These are phyloP conservation scores for Candida andamanensis DNA, from an alignment of 805 yeast species.

Conservation along the genomic window DNA sequence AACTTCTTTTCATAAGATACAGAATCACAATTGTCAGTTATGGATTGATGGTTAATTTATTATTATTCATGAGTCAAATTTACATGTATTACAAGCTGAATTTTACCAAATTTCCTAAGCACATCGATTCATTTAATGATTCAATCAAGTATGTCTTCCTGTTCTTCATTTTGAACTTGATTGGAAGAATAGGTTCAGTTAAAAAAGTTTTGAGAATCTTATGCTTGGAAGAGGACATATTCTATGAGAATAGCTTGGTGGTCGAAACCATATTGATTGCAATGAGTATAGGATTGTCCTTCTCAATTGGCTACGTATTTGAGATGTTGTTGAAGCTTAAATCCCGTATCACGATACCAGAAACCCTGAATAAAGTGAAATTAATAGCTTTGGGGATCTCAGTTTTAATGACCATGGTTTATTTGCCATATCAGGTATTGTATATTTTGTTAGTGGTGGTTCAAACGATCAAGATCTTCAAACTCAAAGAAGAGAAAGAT, in stretches of 20 bases:
- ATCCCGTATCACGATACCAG: slow-evolving; percentile 1
- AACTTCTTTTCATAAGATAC: slow-evolving; percentile 67
- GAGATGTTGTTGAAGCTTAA: slow-evolving; percentile 1
- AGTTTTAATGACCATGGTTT: slow-evolving; percentile 24
- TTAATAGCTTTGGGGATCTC: slow-evolving; percentile 4
- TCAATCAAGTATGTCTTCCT: slow-evolving; percentile 17
- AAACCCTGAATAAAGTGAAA: slow-evolving; percentile 6
- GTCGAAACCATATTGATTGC: slow-evolving; percentile 4
- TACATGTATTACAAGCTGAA: slow-evolving; percentile 32
- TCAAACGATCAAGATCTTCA: slow-evolving; percentile 52
- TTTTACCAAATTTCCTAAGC: slow-evolving; percentile 26
- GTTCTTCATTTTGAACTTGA: neutral
- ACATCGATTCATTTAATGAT: no score
- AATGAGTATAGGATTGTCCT: slow-evolving; percentile 3
- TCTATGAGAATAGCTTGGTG: slow-evolving; percentile 1
- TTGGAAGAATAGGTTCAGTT: slow-evolving; percentile 1
- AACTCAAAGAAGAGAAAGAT: slow-evolving; percentile 21
- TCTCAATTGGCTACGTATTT: slow-evolving; percentile 1
- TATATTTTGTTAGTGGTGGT: slow-evolving; percentile 54
- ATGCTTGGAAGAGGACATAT: no score
- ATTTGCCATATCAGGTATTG: slow-evolving; percentile 79
- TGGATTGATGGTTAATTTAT: slow-evolving; percentile 55
- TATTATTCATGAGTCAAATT: slow-evolving; percentile 55
- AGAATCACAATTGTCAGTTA: slow-evolving; percentile 69
- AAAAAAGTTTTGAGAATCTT: no score